Evolutionary conservation across 208 protist genomes (phyloP).

Genomic region (Trypanosomatidae sp.): DNA sequence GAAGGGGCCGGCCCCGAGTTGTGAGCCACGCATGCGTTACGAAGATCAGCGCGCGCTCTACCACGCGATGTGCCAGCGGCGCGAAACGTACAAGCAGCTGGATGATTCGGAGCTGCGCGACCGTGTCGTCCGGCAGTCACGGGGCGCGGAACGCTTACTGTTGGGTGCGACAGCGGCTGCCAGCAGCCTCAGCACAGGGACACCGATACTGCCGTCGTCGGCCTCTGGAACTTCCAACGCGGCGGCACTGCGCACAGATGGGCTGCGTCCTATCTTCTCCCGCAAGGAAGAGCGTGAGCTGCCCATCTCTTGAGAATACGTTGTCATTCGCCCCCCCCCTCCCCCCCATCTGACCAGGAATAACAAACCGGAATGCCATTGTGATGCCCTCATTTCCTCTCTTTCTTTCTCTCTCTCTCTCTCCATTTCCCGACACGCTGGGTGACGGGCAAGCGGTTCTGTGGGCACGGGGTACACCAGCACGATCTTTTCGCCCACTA

Average conservation of each 20-base stretch:
- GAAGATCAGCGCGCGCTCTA: slow-evolving; percentile 78
- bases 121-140: slow-evolving; percentile 58
- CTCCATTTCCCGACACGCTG: neutral
- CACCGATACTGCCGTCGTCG: neutral
- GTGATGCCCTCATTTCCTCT: neutral
- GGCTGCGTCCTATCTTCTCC: slow-evolving; percentile 61
- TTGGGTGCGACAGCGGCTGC: neutral
- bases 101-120: slow-evolving; percentile 80
- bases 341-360: neutral
- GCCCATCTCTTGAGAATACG: slow-evolving; percentile 4
- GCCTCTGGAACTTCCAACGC: neutral
- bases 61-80: slow-evolving; percentile 44
- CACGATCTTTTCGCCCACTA: neutral
- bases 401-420: neutral
- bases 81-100: slow-evolving; percentile 53
- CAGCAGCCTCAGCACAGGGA: neutral
- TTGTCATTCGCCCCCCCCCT: too few relatives aligned
- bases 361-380: neutral
- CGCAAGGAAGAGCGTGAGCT: slow-evolving; percentile 51
- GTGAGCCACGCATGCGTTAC: slow-evolving; percentile 78
- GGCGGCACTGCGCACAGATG: slow-evolving; percentile 11
- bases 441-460: neutral
- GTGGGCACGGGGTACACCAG: neutral
- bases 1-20: slow-evolving; percentile 53
- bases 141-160: slow-evolving; percentile 38